These are phyloP conservation scores for Vigna trinervia DNA, from an alignment of 306 rosid genomes.

Conservation along the genomic window DNA sequence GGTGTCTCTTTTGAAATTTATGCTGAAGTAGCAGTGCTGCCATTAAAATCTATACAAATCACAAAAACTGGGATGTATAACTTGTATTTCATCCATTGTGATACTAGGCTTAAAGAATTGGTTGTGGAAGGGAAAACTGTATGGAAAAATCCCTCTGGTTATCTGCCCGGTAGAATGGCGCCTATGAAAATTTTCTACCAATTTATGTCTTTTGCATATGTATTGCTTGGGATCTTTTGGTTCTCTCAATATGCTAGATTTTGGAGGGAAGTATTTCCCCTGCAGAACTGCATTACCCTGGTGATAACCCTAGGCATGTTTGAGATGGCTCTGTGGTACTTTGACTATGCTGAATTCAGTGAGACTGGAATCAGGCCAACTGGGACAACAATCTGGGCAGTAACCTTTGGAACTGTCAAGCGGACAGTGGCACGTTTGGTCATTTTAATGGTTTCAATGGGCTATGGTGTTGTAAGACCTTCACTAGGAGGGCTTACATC, in stretches of 20 bases:
- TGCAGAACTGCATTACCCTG: constrained; percentile 92
- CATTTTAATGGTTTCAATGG: constrained; percentile 90
- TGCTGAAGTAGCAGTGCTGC: constrained; percentile 64
- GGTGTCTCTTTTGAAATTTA: constrained; percentile 66
- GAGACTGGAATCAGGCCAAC: constrained; percentile 92
- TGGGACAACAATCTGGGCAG: constrained; percentile 93
- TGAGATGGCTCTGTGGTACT: constrained; percentile 94
- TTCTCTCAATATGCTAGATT: constrained; percentile 88
- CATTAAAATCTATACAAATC: constrained; percentile 64
- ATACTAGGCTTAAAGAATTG: constrained; percentile 72
- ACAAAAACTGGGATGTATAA: constrained; percentile 94
- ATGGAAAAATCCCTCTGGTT: constrained; percentile 94
- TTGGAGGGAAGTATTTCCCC: constrained; percentile 87
- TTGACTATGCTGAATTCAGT: constrained; percentile 91
- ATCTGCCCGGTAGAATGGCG: constrained; percentile 98
- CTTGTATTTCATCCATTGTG: constrained; percentile 94
- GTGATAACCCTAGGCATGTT: constrained; percentile 96
- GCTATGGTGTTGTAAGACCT: constrained; percentile 96
- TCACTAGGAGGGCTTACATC: constrained; percentile 96
- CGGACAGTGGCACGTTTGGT: constrained; percentile 85
- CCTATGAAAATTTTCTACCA: constrained; percentile 88
- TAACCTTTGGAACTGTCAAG: constrained; percentile 83
- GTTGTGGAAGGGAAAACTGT: constrained; percentile 86
- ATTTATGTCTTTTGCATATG: constrained; percentile 90
- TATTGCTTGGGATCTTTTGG: constrained; percentile 90